phyloP scores from a whole-genome alignment of 2,329 filamentous ascomycete genomes.

The Apiospora sp. region DNA sequence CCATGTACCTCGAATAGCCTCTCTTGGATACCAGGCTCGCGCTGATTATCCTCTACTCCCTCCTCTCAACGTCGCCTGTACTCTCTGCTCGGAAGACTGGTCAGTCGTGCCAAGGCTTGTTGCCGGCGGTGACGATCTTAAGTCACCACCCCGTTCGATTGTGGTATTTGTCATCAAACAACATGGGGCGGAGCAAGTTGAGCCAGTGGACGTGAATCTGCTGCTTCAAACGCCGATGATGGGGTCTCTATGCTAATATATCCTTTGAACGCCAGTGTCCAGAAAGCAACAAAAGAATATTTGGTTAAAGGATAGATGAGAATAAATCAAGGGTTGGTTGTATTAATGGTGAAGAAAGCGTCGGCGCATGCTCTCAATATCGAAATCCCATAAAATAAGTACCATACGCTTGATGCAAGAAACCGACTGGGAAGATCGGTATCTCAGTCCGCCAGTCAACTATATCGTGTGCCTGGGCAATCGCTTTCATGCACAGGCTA shows the following conservation, averaged over 20 bases:
- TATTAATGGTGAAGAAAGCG: constrained; percentile 23
- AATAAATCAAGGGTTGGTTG: constrained; percentile 20
- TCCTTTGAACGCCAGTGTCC: constrained; percentile 43
- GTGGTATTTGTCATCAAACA: background rate
- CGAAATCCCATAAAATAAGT: constrained; percentile 8
- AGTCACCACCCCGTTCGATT: background rate
- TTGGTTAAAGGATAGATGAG: constrained; percentile 21
- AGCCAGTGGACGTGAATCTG: constrained; percentile 35
- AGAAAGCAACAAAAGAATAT: constrained; percentile 33
- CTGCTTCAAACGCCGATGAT: constrained; percentile 22
- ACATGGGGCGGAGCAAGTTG: constrained; percentile 11
- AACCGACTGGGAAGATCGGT: background rate
- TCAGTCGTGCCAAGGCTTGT: background rate
- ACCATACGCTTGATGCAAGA: constrained; percentile 13
- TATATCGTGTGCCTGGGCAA: background rate
- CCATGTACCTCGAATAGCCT: background rate
- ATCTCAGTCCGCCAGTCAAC: constrained; percentile 1
- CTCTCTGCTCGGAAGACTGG: background rate
- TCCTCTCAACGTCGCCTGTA: background rate
- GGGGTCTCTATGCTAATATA: constrained; percentile 43
- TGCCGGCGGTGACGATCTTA: background rate
- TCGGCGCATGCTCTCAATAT: constrained; percentile 18
- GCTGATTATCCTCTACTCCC: constrained; percentile 1
- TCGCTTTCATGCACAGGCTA: background rate
- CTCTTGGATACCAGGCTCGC: background rate